Percentiles rank a stretch among this genome's conserved stretches.
phyloP scores from a whole-genome alignment of 192 early-diverging fungal species.

The Backusella parvicylindrica region DNA sequence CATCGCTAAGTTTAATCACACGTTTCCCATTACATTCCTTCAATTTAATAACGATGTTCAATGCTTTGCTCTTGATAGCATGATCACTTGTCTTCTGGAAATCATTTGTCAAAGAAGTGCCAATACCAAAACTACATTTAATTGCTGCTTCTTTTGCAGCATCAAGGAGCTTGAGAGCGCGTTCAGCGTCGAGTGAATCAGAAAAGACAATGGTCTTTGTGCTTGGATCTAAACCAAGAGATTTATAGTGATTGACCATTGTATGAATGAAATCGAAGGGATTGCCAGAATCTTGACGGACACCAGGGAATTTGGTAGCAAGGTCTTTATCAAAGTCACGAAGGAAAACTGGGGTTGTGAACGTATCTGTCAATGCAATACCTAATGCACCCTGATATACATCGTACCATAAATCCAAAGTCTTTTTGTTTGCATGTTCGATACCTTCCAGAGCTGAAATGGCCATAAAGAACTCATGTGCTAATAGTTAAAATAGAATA shows the following conservation, averaged over 20 bases:
- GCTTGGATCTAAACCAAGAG: conserved; percentile 51
- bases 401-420: conserved; percentile 56
- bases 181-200: conserved; percentile 56
- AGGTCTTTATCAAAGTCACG: conserved; percentile 52
- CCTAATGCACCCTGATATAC: conserved; percentile 54
- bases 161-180: conserved; percentile 47
- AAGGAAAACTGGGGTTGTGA: conserved; percentile 62
- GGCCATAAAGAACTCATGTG: conserved; percentile 80
- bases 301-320: conserved; percentile 48
- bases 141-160: conserved; percentile 43
- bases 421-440: conserved; percentile 53
- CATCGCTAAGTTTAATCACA: conserved; percentile 74
- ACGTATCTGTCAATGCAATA: conserved; percentile 75
- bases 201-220: conserved; percentile 71
- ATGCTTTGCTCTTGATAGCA: conserved; percentile 37
- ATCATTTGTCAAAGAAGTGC: conserved; percentile 76
- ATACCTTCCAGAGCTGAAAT: conserved; percentile 64
- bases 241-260: conserved; percentile 55
- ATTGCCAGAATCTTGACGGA: conserved; percentile 77
- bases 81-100: conserved; percentile 39
- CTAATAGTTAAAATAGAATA: conserved; percentile 32
- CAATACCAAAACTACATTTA: conserved; percentile 65
- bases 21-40: conserved; percentile 48
- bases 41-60: conserved; percentile 79
- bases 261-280: conserved; percentile 54